Evolutionary conservation across 208 protist genomes (phyloP).

Genomic region (Acanthamoeba royreba): DNA sequence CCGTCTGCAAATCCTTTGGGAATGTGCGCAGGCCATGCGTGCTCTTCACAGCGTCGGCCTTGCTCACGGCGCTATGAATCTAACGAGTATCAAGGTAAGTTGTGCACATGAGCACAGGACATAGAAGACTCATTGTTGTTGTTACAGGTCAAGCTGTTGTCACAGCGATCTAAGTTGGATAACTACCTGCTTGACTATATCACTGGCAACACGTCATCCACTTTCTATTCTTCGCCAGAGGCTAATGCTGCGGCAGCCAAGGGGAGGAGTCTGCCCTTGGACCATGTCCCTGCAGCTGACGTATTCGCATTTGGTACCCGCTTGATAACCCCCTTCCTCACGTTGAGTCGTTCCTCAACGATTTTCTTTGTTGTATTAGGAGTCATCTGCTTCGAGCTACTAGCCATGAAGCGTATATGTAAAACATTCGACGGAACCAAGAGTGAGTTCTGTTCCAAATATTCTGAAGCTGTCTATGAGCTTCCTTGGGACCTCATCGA

Average conservation of each 20-base stretch:
- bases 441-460: not conserved
- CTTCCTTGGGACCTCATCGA: not conserved
- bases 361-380: not conserved
- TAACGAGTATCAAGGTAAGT: not conserved
- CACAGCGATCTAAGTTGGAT: not conserved
- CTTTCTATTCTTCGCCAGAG: not conserved
- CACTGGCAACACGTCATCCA: not conserved
- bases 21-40: not conserved
- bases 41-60: not conserved
- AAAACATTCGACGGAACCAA: not conserved
- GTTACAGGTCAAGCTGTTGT: not conserved
- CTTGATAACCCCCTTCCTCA: too few species aligned
- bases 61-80: not conserved
- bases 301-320: not conserved
- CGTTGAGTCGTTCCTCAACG: too few species aligned
- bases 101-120: too few species aligned
- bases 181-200: not conserved
- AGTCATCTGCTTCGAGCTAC: not conserved
- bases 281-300: not conserved
- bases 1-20: not conserved
- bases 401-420: not conserved
- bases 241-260: not conserved
- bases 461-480: not conserved
- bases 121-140: too few species aligned
- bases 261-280: not conserved